Conservation (phyloP, 2,329 filamentous ascomycete species). For the Septoria petroselini region DNA sequence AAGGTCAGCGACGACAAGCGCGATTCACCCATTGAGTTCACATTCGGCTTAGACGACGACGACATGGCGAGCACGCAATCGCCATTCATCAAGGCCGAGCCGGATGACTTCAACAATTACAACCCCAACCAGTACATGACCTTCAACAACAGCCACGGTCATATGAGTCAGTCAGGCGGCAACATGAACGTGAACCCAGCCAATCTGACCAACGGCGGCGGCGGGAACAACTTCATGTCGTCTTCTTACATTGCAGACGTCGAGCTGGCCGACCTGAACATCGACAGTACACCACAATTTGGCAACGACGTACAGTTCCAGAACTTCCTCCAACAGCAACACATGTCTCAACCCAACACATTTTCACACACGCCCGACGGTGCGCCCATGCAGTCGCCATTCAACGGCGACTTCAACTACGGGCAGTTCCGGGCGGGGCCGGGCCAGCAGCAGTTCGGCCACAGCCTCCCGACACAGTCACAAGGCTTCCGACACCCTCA, state of each 20-base stretch:
- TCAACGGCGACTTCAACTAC: conserved; percentile 71
- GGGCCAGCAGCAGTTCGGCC: conserved; percentile 43
- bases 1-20: conserved; percentile 32
- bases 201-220: conserved; percentile 68
- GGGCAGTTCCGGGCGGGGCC: conserved; percentile 70
- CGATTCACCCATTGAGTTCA: conserved; percentile 38
- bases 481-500: conserved; percentile 33
- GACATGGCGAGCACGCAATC: conserved; percentile 56
- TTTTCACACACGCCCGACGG: conserved; percentile 92
- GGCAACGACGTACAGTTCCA: conserved; percentile 41
- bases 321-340: conserved; percentile 46
- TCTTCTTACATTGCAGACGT: conserved; percentile 85
- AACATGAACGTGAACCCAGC: conserved; percentile 73
- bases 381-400: conserved; percentile 87
- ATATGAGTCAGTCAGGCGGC: conserved; percentile 40
- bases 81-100: conserved; percentile 64
- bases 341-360: conserved; percentile 65
- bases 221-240: conserved; percentile 35
- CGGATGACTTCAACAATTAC: conserved; percentile 58
- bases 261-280: conserved; percentile 72
- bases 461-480: conserved; percentile 36
- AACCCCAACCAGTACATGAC: conserved; percentile 43
- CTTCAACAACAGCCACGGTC: conserved; percentile 28
- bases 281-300: conserved; percentile 37
- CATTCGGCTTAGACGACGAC: conserved; percentile 30